Conservation (phyloP, 2,329 filamentous ascomycete genomes). For the Paecilomyces sp. region DNA sequence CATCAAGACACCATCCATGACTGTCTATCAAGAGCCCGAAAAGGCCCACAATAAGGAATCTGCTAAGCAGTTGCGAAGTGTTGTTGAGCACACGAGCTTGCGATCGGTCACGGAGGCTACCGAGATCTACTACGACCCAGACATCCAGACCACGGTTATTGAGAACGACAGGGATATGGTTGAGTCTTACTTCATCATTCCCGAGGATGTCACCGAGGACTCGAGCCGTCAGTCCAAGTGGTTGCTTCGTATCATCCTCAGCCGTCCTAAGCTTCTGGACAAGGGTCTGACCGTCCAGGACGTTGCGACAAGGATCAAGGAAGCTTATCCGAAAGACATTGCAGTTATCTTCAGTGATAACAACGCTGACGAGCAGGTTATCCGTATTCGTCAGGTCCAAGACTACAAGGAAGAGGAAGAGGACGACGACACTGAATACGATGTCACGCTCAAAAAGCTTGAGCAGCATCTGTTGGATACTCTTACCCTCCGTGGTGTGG, state of each 20-base stretch:
- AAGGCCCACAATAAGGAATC: constrained; percentile 62
- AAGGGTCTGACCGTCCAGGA: constrained; percentile 84
- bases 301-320: constrained; percentile 82
- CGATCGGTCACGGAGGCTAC: constrained; percentile 85
- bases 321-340: constrained; percentile 75
- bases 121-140: constrained; percentile 96
- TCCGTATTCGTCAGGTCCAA: constrained; percentile 78
- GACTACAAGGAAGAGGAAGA: constrained; percentile 67
- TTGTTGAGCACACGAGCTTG: constrained; percentile 89
- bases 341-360: constrained; percentile 96
- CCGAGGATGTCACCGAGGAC: constrained; percentile 67
- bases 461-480: constrained; percentile 88
- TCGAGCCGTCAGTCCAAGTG: constrained; percentile 73
- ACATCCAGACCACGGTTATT: constrained; percentile 78
- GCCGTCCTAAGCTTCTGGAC: constrained; percentile 89
- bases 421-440: constrained; percentile 69
- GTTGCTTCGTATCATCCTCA: constrained; percentile 87
- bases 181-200: constrained; percentile 92
- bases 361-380: constrained; percentile 90
- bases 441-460: constrained; percentile 86
- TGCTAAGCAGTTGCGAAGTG: constrained; percentile 78
- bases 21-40: constrained; percentile 68
- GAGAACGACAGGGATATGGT: constrained; percentile 87
- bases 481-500: constrained; percentile 82
- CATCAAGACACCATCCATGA: constrained; percentile 98